Evolutionary conservation across 2,329 filamentous ascomycete genomes (phyloP).

Genomic region (Apiospora kogelbergensis): DNA sequence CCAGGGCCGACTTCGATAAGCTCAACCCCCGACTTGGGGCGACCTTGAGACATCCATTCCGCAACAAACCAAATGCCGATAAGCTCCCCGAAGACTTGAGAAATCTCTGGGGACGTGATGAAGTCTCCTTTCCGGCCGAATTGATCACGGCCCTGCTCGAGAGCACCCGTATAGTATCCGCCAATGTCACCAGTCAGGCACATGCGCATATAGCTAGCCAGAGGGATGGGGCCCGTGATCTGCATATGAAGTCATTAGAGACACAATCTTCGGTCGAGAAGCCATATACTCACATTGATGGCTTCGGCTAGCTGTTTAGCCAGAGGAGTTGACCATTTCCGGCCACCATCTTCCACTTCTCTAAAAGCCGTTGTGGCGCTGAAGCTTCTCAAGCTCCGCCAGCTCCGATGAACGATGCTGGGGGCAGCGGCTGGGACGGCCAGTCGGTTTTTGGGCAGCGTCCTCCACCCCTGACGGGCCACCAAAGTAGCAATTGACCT

Average conservation of each 20-base stretch:
- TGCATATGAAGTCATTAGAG: conserved; percentile 18
- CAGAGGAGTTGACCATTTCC: conserved; percentile 88
- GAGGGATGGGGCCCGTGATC: conserved; percentile 83
- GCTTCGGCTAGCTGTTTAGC: conserved; percentile 85
- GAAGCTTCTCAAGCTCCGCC: conserved; percentile 23
- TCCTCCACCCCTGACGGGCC: conserved; percentile 24
- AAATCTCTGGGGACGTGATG: conserved; percentile 95
- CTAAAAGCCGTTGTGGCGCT: conserved; percentile 25
- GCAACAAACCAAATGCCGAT: conserved; percentile 93
- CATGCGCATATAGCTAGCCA: conserved; percentile 98
- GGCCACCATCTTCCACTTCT: conserved; percentile 39
- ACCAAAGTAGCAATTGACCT: conserved; percentile 22
- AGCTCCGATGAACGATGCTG: conserved; percentile 15
- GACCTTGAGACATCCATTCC: conserved; percentile 93
- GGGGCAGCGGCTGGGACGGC: conserved; percentile 10
- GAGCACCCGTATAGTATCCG: conserved; percentile 86
- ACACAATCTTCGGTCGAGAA: background rate
- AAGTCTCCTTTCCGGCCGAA: conserved; percentile 96
- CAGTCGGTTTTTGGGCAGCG: conserved; percentile 17
- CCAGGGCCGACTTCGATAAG: conserved; percentile 94
- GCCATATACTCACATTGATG: conserved; percentile 64
- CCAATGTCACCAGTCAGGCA: conserved; percentile 88
- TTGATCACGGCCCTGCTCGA: conserved; percentile 71
- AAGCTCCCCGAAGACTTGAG: conserved; percentile 93
- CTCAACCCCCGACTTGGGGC: conserved; percentile 71